Evolutionary conservation across 1,139 yeast genomes (phyloP).

Genomic region (Blastobotrys indianensis): DNA sequence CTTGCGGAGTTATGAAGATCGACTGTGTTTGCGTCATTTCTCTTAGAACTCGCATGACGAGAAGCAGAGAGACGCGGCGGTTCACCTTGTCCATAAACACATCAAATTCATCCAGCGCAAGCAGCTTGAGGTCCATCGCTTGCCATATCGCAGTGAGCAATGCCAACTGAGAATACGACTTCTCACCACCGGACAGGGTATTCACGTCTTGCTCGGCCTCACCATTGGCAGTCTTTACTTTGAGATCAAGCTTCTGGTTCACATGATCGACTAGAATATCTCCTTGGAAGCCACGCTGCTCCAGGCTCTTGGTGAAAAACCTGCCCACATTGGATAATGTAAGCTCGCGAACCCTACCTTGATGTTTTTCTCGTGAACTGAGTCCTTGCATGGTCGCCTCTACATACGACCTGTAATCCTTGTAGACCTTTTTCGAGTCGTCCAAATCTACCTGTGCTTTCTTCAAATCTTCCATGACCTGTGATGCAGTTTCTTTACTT

Average conservation of each 20-base stretch:
- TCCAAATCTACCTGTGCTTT: conserved; percentile 1
- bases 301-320: conserved; percentile 26
- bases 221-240: conserved; percentile 38
- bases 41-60: conserved; percentile 64
- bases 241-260: conserved; percentile 33
- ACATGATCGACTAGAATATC: conserved; percentile 55
- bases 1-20: conserved; percentile 91
- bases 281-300: conserved; percentile 67
- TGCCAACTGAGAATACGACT: conserved; percentile 88
- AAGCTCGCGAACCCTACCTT: conserved; percentile 16
- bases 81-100: conserved; percentile 97
- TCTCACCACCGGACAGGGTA: conserved; percentile 94
- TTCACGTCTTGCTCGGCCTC: conserved; percentile 65
- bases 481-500: no score
- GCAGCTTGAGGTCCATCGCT: conserved; percentile 77
- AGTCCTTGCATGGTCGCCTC: background rate
- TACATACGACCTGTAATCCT: background rate
- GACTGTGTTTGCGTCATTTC: conserved; percentile 67
- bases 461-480: conserved; percentile 1
- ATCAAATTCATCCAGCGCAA: conserved; percentile 95
- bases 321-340: conserved; percentile 13
- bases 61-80: conserved; percentile 68
- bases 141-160: conserved; percentile 87
- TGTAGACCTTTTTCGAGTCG: background rate
- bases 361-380: background rate